phyloP scores from a whole-genome alignment of 306 rosid species.

The Rosa chinensis region DNA sequence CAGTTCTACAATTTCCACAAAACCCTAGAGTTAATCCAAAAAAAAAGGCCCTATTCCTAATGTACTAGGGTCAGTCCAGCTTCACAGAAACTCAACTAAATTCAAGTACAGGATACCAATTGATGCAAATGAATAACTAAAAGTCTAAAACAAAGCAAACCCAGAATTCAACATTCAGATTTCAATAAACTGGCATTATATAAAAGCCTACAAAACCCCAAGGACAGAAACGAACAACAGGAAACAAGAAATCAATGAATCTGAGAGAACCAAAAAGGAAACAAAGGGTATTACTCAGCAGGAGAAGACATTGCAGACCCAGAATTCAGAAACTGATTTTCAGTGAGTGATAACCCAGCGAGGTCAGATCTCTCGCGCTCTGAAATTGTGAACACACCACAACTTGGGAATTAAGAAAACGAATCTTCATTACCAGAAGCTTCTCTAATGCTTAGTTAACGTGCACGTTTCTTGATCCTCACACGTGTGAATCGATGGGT shows the following conservation, averaged over 20 bases:
- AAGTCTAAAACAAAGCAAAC: neutral
- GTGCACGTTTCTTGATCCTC: neutral
- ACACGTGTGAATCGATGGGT: neutral
- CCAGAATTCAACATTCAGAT: neutral
- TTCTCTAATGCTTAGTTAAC: neutral
- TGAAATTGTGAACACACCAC: neutral
- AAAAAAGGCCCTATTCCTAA: neutral
- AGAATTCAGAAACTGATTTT: slow-evolving; percentile 25
- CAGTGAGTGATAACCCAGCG: neutral
- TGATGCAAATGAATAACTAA: neutral
- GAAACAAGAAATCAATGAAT: neutral
- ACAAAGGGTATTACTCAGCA: slow-evolving; percentile 65
- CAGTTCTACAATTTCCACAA: neutral
- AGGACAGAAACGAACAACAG: neutral
- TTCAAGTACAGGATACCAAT: neutral
- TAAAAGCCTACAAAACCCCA: neutral
- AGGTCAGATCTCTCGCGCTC: slow-evolving; percentile 10
- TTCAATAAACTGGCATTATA: neutral
- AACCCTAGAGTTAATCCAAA: too few species aligned
- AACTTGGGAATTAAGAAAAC: slow-evolving; percentile 8
- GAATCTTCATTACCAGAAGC: slow-evolving; percentile 19
- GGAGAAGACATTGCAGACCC: slow-evolving; percentile 76
- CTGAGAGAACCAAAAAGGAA: slow-evolving; percentile 2
- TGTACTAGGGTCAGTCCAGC: neutral
- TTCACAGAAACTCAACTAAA: neutral